These are phyloP conservation scores for Malbranchea cinnamomea DNA, from an alignment of 2,329 filamentous ascomycete species.

Conservation along the genomic window DNA sequence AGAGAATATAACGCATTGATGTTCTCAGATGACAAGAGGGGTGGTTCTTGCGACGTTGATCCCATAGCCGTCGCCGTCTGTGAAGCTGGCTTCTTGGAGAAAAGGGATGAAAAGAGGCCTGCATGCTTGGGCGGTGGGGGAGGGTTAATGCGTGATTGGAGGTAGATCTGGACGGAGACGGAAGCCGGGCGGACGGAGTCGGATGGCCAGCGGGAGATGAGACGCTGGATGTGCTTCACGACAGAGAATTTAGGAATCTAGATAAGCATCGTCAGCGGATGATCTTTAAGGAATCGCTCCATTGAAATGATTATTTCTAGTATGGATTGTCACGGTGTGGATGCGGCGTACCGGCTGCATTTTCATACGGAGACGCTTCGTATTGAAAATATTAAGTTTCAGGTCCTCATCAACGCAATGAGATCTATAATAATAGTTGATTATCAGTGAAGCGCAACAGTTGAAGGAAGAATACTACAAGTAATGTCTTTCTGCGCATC, in stretches of 20 bases:
- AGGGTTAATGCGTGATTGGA: conserved; percentile 20
- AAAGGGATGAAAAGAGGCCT: conserved; percentile 3
- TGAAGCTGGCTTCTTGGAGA: too few relatives aligned
- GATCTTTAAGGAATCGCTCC: too few relatives aligned
- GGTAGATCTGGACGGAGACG: conserved; percentile 30
- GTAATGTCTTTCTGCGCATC: too few relatives aligned
- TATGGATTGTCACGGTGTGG: too few relatives aligned
- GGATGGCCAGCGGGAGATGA: conserved; percentile 30
- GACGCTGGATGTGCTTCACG: conserved; percentile 24
- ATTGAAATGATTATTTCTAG: too few relatives aligned
- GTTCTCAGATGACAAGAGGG: conserved; percentile 15
- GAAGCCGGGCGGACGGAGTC: conserved; percentile 30
- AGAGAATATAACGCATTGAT: conserved; percentile 45
- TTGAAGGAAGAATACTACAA: too few relatives aligned
- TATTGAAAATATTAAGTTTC: too few relatives aligned
- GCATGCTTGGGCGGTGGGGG: conserved; percentile 6
- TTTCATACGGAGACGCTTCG: too few relatives aligned
- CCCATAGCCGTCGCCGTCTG: conserved; percentile 2
- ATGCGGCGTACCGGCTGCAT: too few relatives aligned
- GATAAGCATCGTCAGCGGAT: conserved; percentile 5
- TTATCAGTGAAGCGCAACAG: too few relatives aligned
- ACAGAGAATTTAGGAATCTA: conserved; percentile 17
- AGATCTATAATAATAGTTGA: too few relatives aligned
- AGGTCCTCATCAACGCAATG: too few relatives aligned
- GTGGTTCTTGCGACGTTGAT: conserved; percentile 9